phyloP scores from a whole-genome alignment of 148 eudicot species.

The Fagopyrum tataricum region DNA sequence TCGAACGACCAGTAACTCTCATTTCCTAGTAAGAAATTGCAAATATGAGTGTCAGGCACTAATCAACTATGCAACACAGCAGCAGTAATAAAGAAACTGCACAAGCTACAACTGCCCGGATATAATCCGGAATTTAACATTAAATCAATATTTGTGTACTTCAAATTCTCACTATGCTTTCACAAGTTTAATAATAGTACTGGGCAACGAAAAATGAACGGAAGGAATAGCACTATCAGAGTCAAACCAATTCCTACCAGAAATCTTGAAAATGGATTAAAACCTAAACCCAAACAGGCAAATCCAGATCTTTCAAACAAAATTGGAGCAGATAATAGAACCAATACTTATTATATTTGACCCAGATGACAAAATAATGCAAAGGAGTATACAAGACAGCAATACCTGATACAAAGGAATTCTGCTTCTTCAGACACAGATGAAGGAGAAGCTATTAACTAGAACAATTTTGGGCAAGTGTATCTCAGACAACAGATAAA shows the following conservation, averaged over 20 bases:
- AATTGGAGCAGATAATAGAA: neutral
- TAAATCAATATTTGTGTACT: too few relatives aligned
- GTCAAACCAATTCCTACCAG: neutral
- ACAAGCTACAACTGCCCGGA: neutral
- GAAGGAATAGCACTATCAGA: neutral
- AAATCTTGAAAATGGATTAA: neutral
- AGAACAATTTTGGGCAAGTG: neutral
- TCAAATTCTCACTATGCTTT: too few relatives aligned
- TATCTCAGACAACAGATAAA: neutral
- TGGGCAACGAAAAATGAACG: too few relatives aligned
- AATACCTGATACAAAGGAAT: neutral
- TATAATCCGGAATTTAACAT: too few relatives aligned
- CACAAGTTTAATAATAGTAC: too few relatives aligned
- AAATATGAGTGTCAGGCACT: neutral
- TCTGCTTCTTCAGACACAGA: neutral
- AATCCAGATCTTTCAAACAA: neutral
- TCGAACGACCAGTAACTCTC: slow-evolving; percentile 40
- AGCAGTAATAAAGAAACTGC: neutral
- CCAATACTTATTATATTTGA: too few relatives aligned
- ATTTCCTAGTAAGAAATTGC: slow-evolving; percentile 22
- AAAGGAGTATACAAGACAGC: neutral
- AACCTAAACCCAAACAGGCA: neutral
- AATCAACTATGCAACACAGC: neutral
- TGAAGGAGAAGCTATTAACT: neutral
- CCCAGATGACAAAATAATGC: neutral